Evolutionary conservation across 768 basidiomycete genomes (phyloP), one percentile per base, ranked within the genome.

Genomic region (Auriscalpium vulgare): DNA sequence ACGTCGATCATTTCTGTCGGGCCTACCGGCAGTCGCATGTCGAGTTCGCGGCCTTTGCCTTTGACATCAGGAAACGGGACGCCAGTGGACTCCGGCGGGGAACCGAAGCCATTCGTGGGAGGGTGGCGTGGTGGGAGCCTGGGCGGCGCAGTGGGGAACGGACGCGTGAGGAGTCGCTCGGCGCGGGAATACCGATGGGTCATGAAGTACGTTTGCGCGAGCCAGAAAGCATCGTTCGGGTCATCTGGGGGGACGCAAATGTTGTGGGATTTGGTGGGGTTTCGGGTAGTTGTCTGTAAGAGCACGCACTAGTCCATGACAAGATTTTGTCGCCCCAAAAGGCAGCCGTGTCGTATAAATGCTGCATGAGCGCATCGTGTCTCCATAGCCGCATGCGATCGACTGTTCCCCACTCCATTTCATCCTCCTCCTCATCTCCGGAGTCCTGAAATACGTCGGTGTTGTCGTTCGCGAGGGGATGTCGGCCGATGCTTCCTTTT

Each of bases 271-370:
- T 29, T 2, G 29, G 29, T 29, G 4, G 29, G 29, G 29, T 29
- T 21, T 5, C 23, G 17, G 19, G 19, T 19, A 43, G 38, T 53
- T 21, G 8, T 38, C 14, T 56, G 51, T 55, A 58, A 9, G 40
- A 56, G 43, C 54, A 72, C 70, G 67, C 66, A 97, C 95, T 89
- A 35, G 97, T 98, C 91, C 93, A 95, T 58, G 82, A 89, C 48
- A 97, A 76, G 47, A 98, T 85, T 70, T 99, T 98, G 74, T 95
- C 93, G 5, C 97, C 97, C 97, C 97, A 99, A 68, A 97, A 98
- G 6, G 89, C 87, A 3, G 97, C 95, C 0, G 95, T 97, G 61
- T 93, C 91, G 70, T 98, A 97, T 11, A 99, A 74, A 76, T 99
- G 97, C 71, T 98, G 97, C 85, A 95, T 94, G 61, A 99, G 80